Base-by-base conservation (phyloP, 495 filamentous ascomycete genomes). In the Penicillium coprophilum region DNA sequence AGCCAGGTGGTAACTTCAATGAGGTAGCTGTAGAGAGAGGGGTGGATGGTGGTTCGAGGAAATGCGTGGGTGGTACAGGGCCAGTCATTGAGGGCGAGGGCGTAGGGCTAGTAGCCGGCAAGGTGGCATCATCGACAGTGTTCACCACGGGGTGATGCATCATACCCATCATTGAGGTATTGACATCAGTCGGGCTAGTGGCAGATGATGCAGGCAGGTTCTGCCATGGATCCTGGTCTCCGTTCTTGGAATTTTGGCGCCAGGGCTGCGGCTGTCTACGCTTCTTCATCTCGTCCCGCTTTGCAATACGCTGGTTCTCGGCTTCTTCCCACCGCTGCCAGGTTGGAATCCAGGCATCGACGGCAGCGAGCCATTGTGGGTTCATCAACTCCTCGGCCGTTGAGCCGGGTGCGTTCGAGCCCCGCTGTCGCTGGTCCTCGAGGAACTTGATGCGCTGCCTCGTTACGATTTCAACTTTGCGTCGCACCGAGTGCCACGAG, bases 401-500 rank as follows among this genome's bases (percentile, higher is more conserved):
- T 11, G 49, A 51, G 36, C 23, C 27, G 17, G 36, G 9, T 6
- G 53, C 31, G 30, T 46, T 58, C 15, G 55, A 17, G 1, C 51
- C 60, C 3, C 64, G 44, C 27, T 62, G 49, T 56, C 55, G 44
- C 55, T 71, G 70, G 20, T 76, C 74, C 3, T 76, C 69, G 1
- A 77, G 63, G 44, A 68, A 72, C 55, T 77, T 73, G 56, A 75
- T 71, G 10, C 76, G 66, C 61, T 75, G 73, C 40, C 75, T 78
- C 30, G 76, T 77, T 7, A 76, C 71, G 21, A 72, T 43, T 54
- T 78, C 76, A 3, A 78, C 76, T 58, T 77, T 78, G 27, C 76
- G 66, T 7, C 76, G 76, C 15, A 78, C 76, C 15, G 74, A 77
- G 20, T 78, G 74, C 76, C 76, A 78, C 15, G 71, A 74, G 58